These are phyloP conservation scores for Citrus medica DNA, from an alignment of 345 rosid species.

Conservation along the genomic window DNA sequence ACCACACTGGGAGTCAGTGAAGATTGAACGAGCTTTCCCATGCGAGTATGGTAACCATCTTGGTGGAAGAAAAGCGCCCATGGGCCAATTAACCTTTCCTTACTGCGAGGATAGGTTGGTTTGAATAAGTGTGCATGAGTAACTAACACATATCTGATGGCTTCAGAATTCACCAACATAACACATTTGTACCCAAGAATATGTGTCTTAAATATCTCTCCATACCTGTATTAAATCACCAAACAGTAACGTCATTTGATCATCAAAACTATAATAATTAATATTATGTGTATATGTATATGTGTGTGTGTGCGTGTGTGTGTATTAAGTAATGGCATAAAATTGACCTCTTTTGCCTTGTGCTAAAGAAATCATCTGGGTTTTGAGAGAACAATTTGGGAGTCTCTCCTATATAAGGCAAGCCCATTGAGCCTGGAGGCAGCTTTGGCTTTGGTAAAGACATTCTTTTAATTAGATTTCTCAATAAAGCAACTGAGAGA, in stretches of 20 bases:
- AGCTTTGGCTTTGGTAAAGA: conserved; percentile 3
- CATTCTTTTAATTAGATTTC: not conserved
- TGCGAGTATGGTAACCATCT: conserved; percentile 35
- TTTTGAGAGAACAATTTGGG: conserved; percentile 46
- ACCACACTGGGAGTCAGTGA: conserved; percentile 35
- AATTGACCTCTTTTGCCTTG: conserved; percentile 35
- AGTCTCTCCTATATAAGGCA: conserved; percentile 62
- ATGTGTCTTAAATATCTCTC: conserved; percentile 48
- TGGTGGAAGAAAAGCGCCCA: conserved; percentile 55
- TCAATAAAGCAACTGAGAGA: not conserved
- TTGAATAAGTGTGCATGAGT: conserved; percentile 46
- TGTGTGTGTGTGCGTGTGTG: too few relatives aligned
- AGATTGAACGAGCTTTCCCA: conserved; percentile 41
- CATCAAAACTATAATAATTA: not conserved
- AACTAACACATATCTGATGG: conserved; percentile 46
- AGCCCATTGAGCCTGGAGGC: conserved; percentile 63
- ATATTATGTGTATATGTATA: too few relatives aligned
- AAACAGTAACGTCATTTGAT: not conserved
- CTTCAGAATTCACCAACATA: conserved; percentile 48
- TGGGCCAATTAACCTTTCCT: conserved; percentile 47
- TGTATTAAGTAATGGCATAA: not conserved
- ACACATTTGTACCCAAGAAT: conserved; percentile 57
- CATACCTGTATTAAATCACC: conserved; percentile 23
- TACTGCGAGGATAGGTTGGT: conserved; percentile 54
- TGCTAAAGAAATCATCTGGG: conserved; percentile 47